phyloP scores from a whole-genome alignment of 768 basidiomycete species.

The Cystobasidium onofrii region DNA sequence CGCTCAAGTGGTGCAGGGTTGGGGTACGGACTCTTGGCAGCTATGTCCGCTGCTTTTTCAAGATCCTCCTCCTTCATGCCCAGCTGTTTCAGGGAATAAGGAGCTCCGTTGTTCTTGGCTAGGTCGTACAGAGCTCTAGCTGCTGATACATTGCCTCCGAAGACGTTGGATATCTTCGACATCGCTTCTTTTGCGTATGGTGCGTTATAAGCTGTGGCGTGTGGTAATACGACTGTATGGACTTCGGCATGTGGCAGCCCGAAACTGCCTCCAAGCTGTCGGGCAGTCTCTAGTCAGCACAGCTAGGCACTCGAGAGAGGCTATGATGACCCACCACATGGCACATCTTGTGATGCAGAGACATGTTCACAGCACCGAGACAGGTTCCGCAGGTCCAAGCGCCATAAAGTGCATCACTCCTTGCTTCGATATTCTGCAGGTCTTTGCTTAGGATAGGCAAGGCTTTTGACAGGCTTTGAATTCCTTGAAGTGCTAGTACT shows the following conservation, averaged over 20 bases:
- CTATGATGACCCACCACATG: conserved; percentile 41
- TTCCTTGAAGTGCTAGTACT: conserved; percentile 47
- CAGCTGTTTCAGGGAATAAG: conserved; percentile 46
- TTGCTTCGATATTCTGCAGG: conserved; percentile 43
- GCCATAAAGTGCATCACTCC: conserved; percentile 47
- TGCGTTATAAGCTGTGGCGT: conserved; percentile 49
- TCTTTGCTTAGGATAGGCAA: conserved; percentile 45
- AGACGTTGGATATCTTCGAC: conserved; percentile 44
- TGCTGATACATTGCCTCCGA: conserved; percentile 42
- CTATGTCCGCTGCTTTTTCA: conserved; percentile 48
- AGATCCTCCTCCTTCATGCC: conserved; percentile 50
- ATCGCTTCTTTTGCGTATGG: conserved; percentile 46
- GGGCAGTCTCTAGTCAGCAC: not conserved
- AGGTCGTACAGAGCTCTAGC: conserved; percentile 44
- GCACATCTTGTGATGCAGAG: conserved; percentile 49
- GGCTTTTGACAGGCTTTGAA: conserved; percentile 44
- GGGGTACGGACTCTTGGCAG: conserved; percentile 47
- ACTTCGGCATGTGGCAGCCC: conserved; percentile 50
- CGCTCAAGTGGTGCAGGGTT: conserved; percentile 49
- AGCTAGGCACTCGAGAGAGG: not conserved
- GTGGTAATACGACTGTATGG: conserved; percentile 50
- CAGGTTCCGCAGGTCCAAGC: conserved; percentile 48
- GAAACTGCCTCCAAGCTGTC: conserved; percentile 47
- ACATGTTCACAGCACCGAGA: conserved; percentile 47
- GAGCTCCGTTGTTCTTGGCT: conserved; percentile 43